Base-by-base conservation (phyloP, 2,329 filamentous ascomycete species). In the Apiospora phragmitis region DNA sequence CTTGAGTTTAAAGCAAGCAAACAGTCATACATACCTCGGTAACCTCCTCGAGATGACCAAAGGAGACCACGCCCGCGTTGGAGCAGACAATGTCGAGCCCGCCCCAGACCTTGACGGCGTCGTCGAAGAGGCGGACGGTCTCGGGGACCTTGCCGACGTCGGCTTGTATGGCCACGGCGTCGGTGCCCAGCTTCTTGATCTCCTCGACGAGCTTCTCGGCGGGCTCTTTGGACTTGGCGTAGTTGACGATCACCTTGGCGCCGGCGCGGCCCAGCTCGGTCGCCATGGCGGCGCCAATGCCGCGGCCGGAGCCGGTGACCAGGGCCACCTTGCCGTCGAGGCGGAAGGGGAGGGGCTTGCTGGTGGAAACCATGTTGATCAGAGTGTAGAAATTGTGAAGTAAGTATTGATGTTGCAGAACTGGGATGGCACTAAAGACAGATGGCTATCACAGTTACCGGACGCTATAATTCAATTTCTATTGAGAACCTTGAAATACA, bases 51-150 rank as follows among this genome's bases (percentile, higher is more conserved):
- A 91, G 86, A 80, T 90, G 89, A 72, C 90, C 89, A 84, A 92
- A 92, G 62, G 84, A 87, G 77, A 92, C 90, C 68, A 91, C 90
- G 65, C 91, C 91, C 62, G 88, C 89, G 85, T 93, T 93, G 78
- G 88, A 91, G 85, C 88, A 89, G 77, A 91, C 91, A 75, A 93
- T 91, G 82, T 93, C 85, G 77, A 93, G 85, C 79, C 89, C 86
- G 80, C 91, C 91, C 77, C 90, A 93, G 80, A 88, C 84, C 75
- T 84, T 82, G 73, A 90, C 84, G 68, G 90, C 90, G 77, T 91
- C 81, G 70, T 88, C 85, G 83, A 93, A 92, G 75, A 93, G 83
- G 71, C 81, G 80, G 68, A 86, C 85, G 74, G 90, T 93, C 81
- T 93, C 84, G 71, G 86, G 80, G 62, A 92, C 87, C 71, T 92